Evolutionary conservation across 805 yeast genomes (phyloP).

Genomic region (Zygosaccharomyces siamensis): DNA sequence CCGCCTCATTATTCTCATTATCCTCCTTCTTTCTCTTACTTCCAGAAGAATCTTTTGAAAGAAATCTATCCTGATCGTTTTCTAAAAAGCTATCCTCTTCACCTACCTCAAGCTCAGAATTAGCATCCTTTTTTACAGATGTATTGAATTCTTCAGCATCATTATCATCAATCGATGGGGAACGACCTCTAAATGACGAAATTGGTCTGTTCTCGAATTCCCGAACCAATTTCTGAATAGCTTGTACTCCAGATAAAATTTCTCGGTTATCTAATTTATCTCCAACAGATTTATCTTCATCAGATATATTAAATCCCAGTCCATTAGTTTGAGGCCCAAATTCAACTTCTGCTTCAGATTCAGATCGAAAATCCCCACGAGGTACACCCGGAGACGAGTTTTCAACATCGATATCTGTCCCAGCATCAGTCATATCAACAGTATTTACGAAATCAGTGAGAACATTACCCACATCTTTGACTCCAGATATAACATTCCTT

Average conservation of each 20-base stretch:
- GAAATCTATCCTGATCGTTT: neutral
- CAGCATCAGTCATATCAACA: conserved; percentile 15
- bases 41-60: neutral
- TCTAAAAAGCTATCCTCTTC: neutral
- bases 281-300: neutral
- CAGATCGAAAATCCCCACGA: neutral
- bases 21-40: neutral
- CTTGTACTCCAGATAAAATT: conserved; percentile 4
- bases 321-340: neutral
- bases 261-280: neutral
- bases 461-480: conserved; percentile 14
- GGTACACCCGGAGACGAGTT: neutral
- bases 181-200: neutral
- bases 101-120: conserved; percentile 2
- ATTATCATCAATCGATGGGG: neutral
- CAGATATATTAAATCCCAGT: neutral
- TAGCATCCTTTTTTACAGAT: neutral
- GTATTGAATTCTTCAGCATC: neutral
- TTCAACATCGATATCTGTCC: conserved; percentile 3
- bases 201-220: neutral
- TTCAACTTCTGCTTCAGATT: neutral
- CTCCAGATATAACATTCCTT: conserved; percentile 11
- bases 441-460: conserved; percentile 17
- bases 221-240: conserved; percentile 8
- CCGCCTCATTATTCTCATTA: neutral